Conservation (phyloP, 352 stramenopile genomes). For the Globisporangium nodosum region DNA sequence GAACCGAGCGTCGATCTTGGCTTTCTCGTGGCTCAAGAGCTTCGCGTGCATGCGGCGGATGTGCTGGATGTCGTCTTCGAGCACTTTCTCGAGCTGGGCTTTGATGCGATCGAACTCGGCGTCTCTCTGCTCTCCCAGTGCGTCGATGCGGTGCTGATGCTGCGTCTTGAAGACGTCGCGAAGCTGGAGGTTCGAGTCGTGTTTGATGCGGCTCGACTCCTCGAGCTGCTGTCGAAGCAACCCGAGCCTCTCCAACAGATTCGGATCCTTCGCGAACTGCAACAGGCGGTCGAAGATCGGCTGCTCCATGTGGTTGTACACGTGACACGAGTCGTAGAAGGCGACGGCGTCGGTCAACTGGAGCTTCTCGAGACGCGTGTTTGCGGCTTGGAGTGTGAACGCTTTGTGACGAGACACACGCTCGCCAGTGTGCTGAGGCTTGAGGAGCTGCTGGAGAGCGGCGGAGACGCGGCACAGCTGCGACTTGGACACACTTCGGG, state of each 20-base stretch:
- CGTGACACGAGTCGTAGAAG: constrained; percentile 46
- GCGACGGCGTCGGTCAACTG: constrained; percentile 52
- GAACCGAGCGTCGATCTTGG: constrained; percentile 62
- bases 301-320: constrained; percentile 69
- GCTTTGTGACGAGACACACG: constrained; percentile 33
- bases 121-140: constrained; percentile 31
- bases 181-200: constrained; percentile 38
- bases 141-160: constrained; percentile 23
- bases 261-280: constrained; percentile 58
- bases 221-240: constrained; percentile 46
- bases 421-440: constrained; percentile 16
- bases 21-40: constrained; percentile 46
- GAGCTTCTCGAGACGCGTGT: constrained; percentile 40
- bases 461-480: constrained; percentile 47
- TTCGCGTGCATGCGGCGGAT: constrained; percentile 57
- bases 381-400: constrained; percentile 38
- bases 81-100: constrained; percentile 32
- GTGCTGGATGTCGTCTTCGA: constrained; percentile 60
- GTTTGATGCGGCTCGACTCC: constrained; percentile 46
- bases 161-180: constrained; percentile 43
- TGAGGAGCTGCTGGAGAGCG: constrained; percentile 48
- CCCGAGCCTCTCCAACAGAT: constrained; percentile 44
- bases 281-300: constrained; percentile 63
- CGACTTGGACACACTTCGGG: constrained; percentile 35
- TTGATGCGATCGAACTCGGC: constrained; percentile 39